Conservation (phyloP, 371 early-diverging fungal genomes). For the Lichtheimia hyalospora region DNA sequence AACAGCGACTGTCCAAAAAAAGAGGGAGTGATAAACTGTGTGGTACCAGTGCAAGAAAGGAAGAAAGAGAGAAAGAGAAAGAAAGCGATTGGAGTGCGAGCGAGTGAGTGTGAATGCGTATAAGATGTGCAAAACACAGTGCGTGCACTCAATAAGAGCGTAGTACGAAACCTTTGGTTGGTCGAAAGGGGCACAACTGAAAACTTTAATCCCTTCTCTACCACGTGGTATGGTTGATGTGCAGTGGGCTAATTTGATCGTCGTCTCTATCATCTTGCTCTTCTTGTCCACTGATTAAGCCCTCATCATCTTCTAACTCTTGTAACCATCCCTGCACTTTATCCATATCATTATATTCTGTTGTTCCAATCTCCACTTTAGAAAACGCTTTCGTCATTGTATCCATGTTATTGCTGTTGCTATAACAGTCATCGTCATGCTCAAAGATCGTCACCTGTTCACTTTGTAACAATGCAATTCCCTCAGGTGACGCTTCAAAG, state of each 20-base stretch:
- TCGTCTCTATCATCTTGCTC: neutral
- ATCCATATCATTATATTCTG: neutral
- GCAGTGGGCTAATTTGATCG: slow-evolving; percentile 6
- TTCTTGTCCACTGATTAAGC: neutral
- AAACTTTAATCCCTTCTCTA: neutral
- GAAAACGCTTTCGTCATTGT: slow-evolving; percentile 15
- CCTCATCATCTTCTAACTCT: slow-evolving; percentile 6
- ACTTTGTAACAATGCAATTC: slow-evolving; percentile 12
- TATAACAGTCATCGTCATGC: too few relatives aligned
- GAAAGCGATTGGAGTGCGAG: neutral
- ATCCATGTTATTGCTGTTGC: neutral
- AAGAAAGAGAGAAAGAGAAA: slow-evolving; percentile 10
- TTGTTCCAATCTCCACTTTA: slow-evolving; percentile 12
- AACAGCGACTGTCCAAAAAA: neutral
- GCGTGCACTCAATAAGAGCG: neutral
- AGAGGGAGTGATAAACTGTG: neutral
- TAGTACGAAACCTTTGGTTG: neutral
- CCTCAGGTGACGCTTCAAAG: slow-evolving; percentile 22
- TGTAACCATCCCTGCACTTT: slow-evolving; percentile 8
- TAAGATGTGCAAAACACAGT: too few relatives aligned
- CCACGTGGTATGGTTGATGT: neutral
- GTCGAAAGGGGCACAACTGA: neutral
- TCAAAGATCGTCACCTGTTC: neutral
- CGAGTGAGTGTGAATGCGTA: neutral
- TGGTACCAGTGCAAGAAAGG: neutral